A percentile compares a stretch with the other conserved stretches of the same genome.
Evolutionary conservation across 2,329 filamentous ascomycete species (phyloP).

Genomic region (Lecanosticta acicola): DNA sequence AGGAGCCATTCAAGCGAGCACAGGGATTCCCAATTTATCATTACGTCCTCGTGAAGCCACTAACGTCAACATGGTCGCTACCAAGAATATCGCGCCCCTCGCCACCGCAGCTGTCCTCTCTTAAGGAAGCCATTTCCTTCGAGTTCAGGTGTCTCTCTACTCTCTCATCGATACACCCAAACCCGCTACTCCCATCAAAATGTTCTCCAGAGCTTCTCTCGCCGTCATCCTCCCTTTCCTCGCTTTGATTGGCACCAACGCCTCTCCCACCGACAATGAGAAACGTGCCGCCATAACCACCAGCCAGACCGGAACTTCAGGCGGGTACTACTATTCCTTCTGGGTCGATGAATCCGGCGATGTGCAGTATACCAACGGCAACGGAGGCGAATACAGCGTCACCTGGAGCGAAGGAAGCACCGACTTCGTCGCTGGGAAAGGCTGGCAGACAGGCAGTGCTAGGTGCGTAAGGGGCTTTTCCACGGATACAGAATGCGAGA

Average conservation of each 20-base stretch:
- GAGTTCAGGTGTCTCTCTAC: too few relatives aligned
- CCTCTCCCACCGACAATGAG: background rate
- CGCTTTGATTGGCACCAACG: background rate
- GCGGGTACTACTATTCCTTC: conserved; percentile 56
- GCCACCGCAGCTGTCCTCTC: too few relatives aligned
- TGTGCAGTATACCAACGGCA: conserved; percentile 52
- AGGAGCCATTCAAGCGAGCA: too few relatives aligned
- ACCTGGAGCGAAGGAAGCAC: conserved; percentile 42
- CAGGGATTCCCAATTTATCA: too few relatives aligned
- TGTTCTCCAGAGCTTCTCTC: background rate
- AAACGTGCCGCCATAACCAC: conserved; percentile 33
- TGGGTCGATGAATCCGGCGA: conserved; percentile 53
- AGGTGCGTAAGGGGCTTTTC: conserved; percentile 1
- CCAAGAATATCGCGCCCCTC: too few relatives aligned
- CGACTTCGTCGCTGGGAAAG: conserved; percentile 54
- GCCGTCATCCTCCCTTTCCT: background rate
- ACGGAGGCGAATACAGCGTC: conserved; percentile 44
- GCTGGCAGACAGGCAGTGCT: conserved; percentile 40
- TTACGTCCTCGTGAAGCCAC: too few relatives aligned
- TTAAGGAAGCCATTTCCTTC: too few relatives aligned
- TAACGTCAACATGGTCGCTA: too few relatives aligned
- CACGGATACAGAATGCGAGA: too few relatives aligned
- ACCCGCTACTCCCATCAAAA: background rate
- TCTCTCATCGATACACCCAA: too few relatives aligned
- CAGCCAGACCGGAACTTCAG: conserved; percentile 46